phyloP scores from a whole-genome alignment of 805 yeast genomes.

The Debaryomyces prosopidis region DNA sequence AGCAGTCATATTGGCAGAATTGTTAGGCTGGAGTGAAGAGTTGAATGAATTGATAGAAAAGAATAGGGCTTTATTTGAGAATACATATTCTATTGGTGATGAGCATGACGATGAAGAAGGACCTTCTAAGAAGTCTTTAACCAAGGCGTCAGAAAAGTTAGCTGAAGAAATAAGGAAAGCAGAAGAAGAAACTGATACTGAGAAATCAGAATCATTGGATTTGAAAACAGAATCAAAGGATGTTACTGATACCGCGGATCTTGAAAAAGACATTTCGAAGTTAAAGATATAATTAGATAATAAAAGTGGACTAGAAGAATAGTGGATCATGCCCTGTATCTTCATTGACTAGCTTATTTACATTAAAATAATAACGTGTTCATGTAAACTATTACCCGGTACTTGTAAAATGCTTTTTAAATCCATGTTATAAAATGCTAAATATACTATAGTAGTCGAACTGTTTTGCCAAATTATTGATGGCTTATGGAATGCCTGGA shows the following conservation, averaged over 20 bases:
- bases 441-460: too few species aligned
- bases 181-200: conserved; percentile 2
- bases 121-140: conserved; percentile 8
- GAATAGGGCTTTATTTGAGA: conserved; percentile 9
- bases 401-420: too few species aligned
- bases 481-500: too few species aligned
- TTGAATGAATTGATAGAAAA: conserved; percentile 39
- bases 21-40: conserved; percentile 66
- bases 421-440: too few species aligned
- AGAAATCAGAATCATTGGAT: not conserved
- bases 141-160: conserved; percentile 8
- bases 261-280: conserved; percentile 10
- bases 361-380: too few species aligned
- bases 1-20: conserved; percentile 51
- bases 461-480: too few species aligned
- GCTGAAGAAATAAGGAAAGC: conserved; percentile 5
- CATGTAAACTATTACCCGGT: too few species aligned
- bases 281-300: conserved; percentile 8
- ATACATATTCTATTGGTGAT: not conserved
- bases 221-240: conserved; percentile 7
- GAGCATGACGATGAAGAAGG: conserved; percentile 4
- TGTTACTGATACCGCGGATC: not conserved
- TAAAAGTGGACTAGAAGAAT: too few species aligned
- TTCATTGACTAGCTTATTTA: too few species aligned
- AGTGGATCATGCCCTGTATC: too few species aligned